A percentile compares a stretch with the other conserved stretches of the same genome.
phyloP scores from a whole-genome alignment of 2,329 filamentous ascomycete species.

The Botrytis sinoallii region DNA sequence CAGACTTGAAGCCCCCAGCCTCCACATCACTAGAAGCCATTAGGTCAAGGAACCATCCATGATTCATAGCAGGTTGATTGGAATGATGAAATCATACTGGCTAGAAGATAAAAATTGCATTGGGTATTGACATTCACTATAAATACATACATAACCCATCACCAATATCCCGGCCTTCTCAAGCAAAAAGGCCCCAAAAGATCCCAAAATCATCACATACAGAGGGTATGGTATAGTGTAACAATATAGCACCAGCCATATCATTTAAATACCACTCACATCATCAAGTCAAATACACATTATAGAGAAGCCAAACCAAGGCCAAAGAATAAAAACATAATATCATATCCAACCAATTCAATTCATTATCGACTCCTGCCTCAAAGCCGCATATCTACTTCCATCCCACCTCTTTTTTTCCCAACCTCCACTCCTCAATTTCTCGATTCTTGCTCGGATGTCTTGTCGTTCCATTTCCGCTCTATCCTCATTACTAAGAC shows the following conservation, averaged over 20 bases:
- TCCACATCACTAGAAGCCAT: neutral
- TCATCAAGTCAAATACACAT: conserved; percentile 1
- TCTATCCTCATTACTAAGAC: neutral
- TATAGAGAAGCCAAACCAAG: neutral
- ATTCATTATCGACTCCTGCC: conserved; percentile 26
- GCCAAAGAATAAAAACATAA: neutral
- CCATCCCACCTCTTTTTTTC: conserved; percentile 31
- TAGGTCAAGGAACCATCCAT: too few species aligned
- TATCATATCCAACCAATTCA: conserved; percentile 12
- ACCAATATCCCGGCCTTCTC: neutral
- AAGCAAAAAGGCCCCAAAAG: neutral
- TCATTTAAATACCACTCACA: neutral
- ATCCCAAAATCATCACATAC: neutral
- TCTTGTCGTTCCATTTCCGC: conserved; percentile 1
- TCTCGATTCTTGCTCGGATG: conserved; percentile 23
- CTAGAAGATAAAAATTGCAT: neutral
- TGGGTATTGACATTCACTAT: neutral
- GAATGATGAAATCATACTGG: neutral
- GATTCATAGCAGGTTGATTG: too few species aligned
- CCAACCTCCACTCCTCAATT: conserved; percentile 28
- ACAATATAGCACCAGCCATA: neutral
- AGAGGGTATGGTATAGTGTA: neutral
- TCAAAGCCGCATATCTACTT: conserved; percentile 30
- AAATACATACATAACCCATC: neutral
- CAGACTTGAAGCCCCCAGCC: neutral